Evolutionary conservation across 73 alveolate genomes (phyloP), one percentile per base, ranked within the genome.

Genomic region (Paramecium biaurelia): DNA sequence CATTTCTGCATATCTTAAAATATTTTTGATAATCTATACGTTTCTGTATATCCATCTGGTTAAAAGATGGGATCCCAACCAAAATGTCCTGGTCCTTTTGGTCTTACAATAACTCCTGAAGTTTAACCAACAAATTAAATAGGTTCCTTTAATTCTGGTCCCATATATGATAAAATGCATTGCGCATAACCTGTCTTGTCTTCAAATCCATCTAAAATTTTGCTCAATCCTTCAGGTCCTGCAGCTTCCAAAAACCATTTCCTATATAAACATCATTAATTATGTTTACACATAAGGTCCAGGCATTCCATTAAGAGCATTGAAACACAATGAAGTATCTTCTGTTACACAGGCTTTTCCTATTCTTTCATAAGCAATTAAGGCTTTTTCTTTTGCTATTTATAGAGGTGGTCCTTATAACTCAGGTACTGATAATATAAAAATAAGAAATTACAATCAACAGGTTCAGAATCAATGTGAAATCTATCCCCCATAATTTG

Each of bases 61-160:
- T 94, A 86, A 94, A 97, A 97, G 57, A 95, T 92, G 7, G 99
- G 99, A 67, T 97, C 99, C 99, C 99, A 97, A 57, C 99, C 99
- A 79, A 97, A 97, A 57, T 94, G 89, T 89, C 93, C 92, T 37
- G 94, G 97, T 21, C 99, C 99, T 92, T 97, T 92, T 9, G 99
- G 99, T 37, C 92, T 92, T 5, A 97, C 99, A 84, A 97, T 97
- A 57, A 92, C 92, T 15, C 99, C 99, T 26, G 85, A 96, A 85
- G 98, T 93, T 86, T 93, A 92, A 3, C 99, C 99, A 34, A 97
- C 96, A 85, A 97, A 97, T 56, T 94, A 93, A 11, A 76, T 63
- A n/a, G 99, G 99, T 76, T 96, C 98, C 42, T 88, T 53, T 11
- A 88, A 82, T 23, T 88, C 93, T 23, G 85, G 90, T 68, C 85